Evolutionary conservation across 108 stramenopile genomes (phyloP), one percentile per base, ranked within the genome.

Genomic region (Fistulifera pelliculosa): DNA sequence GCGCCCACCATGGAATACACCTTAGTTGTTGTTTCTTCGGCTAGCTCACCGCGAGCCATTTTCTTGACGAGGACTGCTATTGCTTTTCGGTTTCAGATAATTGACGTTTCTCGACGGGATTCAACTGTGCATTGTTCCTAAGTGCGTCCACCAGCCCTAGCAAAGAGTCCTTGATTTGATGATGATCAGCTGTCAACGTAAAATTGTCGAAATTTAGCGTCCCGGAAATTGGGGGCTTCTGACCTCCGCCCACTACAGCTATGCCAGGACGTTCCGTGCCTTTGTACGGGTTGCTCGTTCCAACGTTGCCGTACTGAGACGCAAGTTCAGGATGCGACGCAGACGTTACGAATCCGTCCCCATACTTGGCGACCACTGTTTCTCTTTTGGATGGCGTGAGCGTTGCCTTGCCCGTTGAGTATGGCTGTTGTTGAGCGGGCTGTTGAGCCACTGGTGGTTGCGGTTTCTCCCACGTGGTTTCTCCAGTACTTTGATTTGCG

Each of bases 281-380:
- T 2, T 60, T 60, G 59, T 93, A 93, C 28, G 90, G 85, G 58
- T 87, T 93, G 57, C 81, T 80, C 27, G 90, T 93, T 35, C 90
- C 90, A 61, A 93, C 72, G 62, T 93, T 93, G 4, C 90, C 90
- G 49, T 93, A 93, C 60, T 87, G 90, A 39, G 65, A 60, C 39
- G 84, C 90, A 8, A 93, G 69, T 58, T 86, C 79, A 5, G 90
- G 86, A 54, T 88, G 81, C 0, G 90, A 93, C 18, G 86, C 77
- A 14, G 85, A 87, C 4, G 86, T 84, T 13, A 93, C 90, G 52
- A 93, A 93, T 15, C 90, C 90, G 58, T 88, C 90, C 0, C 90
- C 90, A 60, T 93, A 93, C 66, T 86, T 88, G 35, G 79, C 83
- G 11, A 75, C 85, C 47, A 93, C 56, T 16, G 45, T 49, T 22